Percentiles rank a stretch among this genome's conserved stretches.
These are phyloP conservation scores for Cucurbita argyrosperma DNA, from an alignment of 306 rosid species.

Conservation along the genomic window DNA sequence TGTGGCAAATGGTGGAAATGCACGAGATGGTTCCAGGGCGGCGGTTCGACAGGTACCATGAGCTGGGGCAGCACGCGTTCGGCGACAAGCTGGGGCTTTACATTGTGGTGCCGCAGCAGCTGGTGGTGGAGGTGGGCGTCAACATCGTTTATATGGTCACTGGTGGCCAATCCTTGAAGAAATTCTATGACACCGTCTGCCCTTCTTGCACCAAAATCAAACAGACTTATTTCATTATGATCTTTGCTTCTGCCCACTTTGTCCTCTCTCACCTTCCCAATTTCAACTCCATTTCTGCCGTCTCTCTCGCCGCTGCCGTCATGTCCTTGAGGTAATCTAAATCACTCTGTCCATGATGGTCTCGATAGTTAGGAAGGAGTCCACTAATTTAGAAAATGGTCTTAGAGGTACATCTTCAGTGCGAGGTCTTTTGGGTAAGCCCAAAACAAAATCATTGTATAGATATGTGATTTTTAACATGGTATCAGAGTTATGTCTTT, in stretches of 20 bases:
- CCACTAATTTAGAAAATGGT: no score
- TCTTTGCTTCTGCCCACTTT: conserved; percentile 45
- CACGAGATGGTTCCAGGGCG: conserved; percentile 49
- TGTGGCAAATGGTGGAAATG: conserved; percentile 65
- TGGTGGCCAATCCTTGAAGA: conserved; percentile 39
- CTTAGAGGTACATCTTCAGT: no score
- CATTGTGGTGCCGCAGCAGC: conserved; percentile 54
- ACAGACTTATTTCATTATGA: conserved; percentile 35
- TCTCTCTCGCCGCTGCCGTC: conserved; percentile 31
- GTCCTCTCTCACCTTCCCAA: conserved; percentile 48
- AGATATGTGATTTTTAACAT: no score
- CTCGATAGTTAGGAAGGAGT: neutral
- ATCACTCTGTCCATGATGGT: no score
- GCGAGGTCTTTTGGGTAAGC: no score
- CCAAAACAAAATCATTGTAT: no score
- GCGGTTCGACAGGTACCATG: conserved; percentile 48
- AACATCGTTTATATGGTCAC: conserved; percentile 48
- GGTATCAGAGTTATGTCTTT: no score
- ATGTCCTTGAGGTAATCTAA: conserved; percentile 36
- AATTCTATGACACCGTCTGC: conserved; percentile 25
- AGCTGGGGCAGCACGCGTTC: conserved; percentile 42
- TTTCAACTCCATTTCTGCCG: conserved; percentile 37
- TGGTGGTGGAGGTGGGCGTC: conserved; percentile 30
- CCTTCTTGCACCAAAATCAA: conserved; percentile 16
- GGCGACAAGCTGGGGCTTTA: conserved; percentile 48